Evolutionary conservation across 306 rosid species (phyloP), one percentile per base, ranked within the genome.

Genomic region (Ormosia semicastrata): DNA sequence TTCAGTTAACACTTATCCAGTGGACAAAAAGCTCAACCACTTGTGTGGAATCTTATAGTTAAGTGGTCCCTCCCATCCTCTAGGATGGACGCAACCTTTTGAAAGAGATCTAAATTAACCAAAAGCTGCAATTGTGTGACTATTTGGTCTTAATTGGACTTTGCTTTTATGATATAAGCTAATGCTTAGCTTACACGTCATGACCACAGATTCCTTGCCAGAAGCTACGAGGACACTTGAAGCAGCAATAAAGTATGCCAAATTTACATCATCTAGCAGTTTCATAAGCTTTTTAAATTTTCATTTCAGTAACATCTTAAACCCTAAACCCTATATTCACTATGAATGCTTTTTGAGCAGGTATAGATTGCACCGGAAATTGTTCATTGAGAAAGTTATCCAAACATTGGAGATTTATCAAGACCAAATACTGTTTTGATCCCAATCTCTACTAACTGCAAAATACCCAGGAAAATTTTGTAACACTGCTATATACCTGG

Each of bases 351-450:
- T 33, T 63, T 46, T 76, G 8, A 81, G 87, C 98, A 95, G 99
- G 86, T 91, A 88, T 72, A 89, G 99, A 68, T 88, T 93, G 90
- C 97, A 93, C 76, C 70, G 94, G 79, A 95, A 93, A 79, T 83
- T 91, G 85, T 89, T 89, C 46, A 73, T 93, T 15, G 93, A 89
- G 80, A 95, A 95, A 85, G 86, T 90, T 44, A 85, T 90, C 62
- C 89, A 86, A 59, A 89, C 99, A 70, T 80, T 93, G 87, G 97
- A 89, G 75, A 66, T 90, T 43, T 95, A 95, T 89, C 98, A 87
- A 83, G 98, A 90, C 73, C 76, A 86, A 77, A 83, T 93, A 78
- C 78, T 95, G 44, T 90, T 95, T 85, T 89, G 84, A 86, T 76
- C 64, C 72, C 47, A 57, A 56, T 76, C 7, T 76, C 7, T 72